Base-by-base conservation (phyloP, 305 asterid species). In the Fraxinus ornus region DNA sequence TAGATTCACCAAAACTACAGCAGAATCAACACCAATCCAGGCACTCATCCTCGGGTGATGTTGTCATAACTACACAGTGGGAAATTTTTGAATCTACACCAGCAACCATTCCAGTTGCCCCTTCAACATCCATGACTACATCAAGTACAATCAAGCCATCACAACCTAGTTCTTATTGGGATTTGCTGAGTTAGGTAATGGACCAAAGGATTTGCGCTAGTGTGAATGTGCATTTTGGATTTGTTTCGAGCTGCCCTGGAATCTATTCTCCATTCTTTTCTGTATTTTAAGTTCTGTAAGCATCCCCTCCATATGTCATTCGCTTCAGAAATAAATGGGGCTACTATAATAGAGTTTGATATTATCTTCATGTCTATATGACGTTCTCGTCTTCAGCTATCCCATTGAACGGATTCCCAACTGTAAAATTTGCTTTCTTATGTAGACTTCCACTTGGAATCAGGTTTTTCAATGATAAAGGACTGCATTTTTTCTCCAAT, bases 61-160 rank as follows among this genome's bases (percentile, higher is more conserved):
- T 95, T 66, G 97, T 95, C 13, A 92, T 95, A 78, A 95, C 99
- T 3, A 95, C 99, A 6, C 93, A 94, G 79, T 95, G 99, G 99
- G 99, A 95, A 83, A 94, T 93, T 5, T 95, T 95, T 78, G 99
- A 95, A 70, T 82, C 97, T 7, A 36, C 86, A 2, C 90, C 93
- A 4, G 82, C 86, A 13, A 81, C 89, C 13, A 22, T 77, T 10
- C 78, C 66, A 22, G 88, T 78, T 68, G 79, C 80, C 32, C 79
- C 90, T 66, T 83, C 94, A 5, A 74, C 91, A 35, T 55, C 66
- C 66, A n/a, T 1, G 66, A 55, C 24, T 55, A 75, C 49, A 39
- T 39, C 47, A 41, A 41, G 49, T 41, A 41, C 84, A 2, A 21
- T 47, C 62, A 88, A 75, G 60, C 83, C 83, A 5, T 26, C 87